Evolutionary conservation across 148 eudicot species (phyloP).

Genomic region (Silene latifolia): DNA sequence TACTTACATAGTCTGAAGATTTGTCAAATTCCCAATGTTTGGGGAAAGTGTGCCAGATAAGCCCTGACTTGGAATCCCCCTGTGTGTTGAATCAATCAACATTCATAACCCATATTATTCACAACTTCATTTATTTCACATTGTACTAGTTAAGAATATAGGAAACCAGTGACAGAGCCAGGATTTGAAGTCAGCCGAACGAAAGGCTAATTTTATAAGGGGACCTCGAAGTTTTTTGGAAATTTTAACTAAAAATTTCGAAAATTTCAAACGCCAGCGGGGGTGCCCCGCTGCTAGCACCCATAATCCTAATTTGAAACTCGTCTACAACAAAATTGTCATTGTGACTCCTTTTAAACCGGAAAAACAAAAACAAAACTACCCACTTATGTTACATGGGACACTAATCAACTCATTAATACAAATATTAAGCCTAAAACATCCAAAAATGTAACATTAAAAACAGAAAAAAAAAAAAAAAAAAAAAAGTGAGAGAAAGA

Average conservation of each 20-base stretch:
- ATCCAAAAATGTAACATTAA: neutral
- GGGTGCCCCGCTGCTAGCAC: too few relatives aligned
- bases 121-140: conserved; percentile 13
- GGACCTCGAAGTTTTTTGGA: too few relatives aligned
- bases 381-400: neutral
- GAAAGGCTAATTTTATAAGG: too few relatives aligned
- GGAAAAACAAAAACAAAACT: neutral
- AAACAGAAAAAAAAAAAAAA: neutral
- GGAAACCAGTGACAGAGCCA: too few relatives aligned
- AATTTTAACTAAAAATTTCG: too few relatives aligned
- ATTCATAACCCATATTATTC: conserved; percentile 5
- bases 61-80: conserved; percentile 81
- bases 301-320: neutral
- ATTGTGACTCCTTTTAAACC: too few relatives aligned
- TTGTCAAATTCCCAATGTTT: conserved; percentile 85
- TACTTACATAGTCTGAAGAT: conserved; percentile 84
- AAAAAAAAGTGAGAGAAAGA: neutral
- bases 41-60: conserved; percentile 73
- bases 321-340: neutral
- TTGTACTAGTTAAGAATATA: too few relatives aligned
- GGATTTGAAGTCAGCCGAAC: too few relatives aligned
- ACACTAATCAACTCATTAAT: neutral
- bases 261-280: too few relatives aligned
- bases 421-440: too few relatives aligned
- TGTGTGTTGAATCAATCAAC: conserved; percentile 27